A percentile compares a stretch with the other conserved stretches of the same genome.
Conservation (phyloP, 768 basidiomycete species). For the Tulasnella sp. region DNA sequence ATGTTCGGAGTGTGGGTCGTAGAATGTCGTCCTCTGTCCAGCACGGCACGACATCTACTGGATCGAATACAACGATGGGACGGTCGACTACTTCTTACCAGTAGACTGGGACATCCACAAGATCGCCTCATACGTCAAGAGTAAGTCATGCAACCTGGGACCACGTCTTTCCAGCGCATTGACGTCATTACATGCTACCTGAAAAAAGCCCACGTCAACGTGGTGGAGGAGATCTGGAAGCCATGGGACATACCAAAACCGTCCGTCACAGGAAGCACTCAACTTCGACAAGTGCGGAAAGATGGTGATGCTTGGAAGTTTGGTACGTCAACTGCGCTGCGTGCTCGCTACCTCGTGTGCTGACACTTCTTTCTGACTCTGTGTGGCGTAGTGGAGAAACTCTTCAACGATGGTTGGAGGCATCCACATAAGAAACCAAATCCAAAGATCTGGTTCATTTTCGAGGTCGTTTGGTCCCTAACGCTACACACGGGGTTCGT, state of each 20-base stretch:
- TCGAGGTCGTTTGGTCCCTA: background rate
- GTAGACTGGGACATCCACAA: slow-evolving; percentile 20
- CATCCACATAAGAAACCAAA: slow-evolving; percentile 15
- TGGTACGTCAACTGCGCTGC: background rate
- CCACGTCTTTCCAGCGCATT: background rate
- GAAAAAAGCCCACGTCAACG: background rate
- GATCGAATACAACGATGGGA: slow-evolving; percentile 22
- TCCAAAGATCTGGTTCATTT: slow-evolving; percentile 2
- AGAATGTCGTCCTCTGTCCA: slow-evolving; percentile 24
- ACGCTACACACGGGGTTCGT: slow-evolving; percentile 2
- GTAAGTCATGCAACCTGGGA: background rate
- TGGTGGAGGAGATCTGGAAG: background rate
- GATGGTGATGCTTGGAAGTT: slow-evolving; percentile 12
- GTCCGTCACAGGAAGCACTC: background rate
- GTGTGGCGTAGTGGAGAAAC: background rate
- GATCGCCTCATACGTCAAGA: slow-evolving; percentile 13
- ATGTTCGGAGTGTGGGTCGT: background rate
- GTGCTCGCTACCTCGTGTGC: background rate
- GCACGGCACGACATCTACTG: slow-evolving; percentile 24
- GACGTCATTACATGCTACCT: background rate
- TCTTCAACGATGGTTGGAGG: slow-evolving; percentile 16
- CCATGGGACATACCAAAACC: background rate
- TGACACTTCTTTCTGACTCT: background rate
- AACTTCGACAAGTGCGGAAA: background rate
- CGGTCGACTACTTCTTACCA: slow-evolving; percentile 21